Evolutionary conservation across 495 filamentous ascomycete genomes (phyloP).

Genomic region (Tuber umbilicatum): DNA sequence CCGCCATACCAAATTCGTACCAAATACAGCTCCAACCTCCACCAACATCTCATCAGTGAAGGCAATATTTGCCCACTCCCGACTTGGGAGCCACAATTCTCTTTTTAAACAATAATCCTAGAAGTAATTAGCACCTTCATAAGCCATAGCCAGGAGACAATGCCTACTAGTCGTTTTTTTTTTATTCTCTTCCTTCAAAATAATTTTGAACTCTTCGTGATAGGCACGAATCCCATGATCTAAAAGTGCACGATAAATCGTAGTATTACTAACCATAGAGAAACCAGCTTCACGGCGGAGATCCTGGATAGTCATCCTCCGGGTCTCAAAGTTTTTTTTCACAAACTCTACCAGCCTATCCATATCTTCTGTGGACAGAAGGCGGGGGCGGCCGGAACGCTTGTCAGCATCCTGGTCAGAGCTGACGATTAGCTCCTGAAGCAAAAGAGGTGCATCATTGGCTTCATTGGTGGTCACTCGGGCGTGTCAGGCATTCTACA

Average conservation of each 20-base stretch:
- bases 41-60: not conserved
- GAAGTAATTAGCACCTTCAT: no score
- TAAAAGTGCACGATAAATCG: not conserved
- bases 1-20: not conserved
- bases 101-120: no score
- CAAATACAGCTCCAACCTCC: not conserved
- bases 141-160: no score
- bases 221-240: not conserved
- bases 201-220: constrained; percentile 6
- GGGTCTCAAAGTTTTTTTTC: not conserved
- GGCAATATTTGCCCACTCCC: not conserved
- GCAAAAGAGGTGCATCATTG: not conserved
- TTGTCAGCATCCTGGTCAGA: not conserved
- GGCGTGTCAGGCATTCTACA: not conserved
- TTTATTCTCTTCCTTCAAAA: not conserved
- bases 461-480: not conserved
- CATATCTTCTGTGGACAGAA: not conserved
- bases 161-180: not conserved
- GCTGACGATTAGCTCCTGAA: not conserved
- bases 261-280: not conserved
- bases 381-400: not conserved
- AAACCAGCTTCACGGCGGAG: not conserved
- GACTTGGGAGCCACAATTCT: no score
- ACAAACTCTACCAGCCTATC: not conserved
- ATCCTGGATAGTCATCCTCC: not conserved